Evolutionary conservation across 2,329 filamentous ascomycete species (phyloP), one percentile per base, ranked within the genome.

Genomic region (Curvularia sp.): DNA sequence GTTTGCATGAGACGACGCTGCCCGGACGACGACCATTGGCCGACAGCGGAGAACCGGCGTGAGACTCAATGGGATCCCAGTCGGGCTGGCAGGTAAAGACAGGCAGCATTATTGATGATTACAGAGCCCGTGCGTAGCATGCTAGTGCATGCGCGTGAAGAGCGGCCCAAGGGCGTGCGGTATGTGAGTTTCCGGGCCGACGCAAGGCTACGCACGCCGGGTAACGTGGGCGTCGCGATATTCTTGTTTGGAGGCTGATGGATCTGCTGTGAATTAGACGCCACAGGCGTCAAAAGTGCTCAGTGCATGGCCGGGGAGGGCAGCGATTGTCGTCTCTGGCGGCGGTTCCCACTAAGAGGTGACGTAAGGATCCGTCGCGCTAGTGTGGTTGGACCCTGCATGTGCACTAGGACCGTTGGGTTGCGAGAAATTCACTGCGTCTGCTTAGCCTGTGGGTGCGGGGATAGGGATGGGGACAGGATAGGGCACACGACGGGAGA

Each of bases 201-300:
- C 46, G 44, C 50, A 30, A 15, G 35, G 10, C 41, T 52, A 33
- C n/a, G 55, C 62, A 64, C 62, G 65, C 61, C 61, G 24, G 31
- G 42, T 62, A 61, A 60, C 53, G 65, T 65, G 66, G 58, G 50
- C 41, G 35, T 35, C 12, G 59, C 42, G 53, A 56, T 42, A 52
- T 58, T 48, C 53, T 28, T 49, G 28, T 20, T 43, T 15, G 35
- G 28, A 22, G 42, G 15, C 39, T n/a, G 15, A 35, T n/a, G 5
- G 44, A 15, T 44, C 15, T 44, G 53, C n/a, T 28, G 31, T 18
- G 28, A 12, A 31, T 4, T 42, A 39, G 62, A 51, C 46, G 62
- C 60, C 55, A 64, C 57, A 62, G 62, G 60, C 66, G 57, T 65
- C 61, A 53, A 58, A 57, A 49, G 50, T 67, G 68, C 65, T 67